These are phyloP conservation scores for Paramecium octaurelia DNA, from an alignment of 73 alveolate genomes.

Conservation along the genomic window DNA sequence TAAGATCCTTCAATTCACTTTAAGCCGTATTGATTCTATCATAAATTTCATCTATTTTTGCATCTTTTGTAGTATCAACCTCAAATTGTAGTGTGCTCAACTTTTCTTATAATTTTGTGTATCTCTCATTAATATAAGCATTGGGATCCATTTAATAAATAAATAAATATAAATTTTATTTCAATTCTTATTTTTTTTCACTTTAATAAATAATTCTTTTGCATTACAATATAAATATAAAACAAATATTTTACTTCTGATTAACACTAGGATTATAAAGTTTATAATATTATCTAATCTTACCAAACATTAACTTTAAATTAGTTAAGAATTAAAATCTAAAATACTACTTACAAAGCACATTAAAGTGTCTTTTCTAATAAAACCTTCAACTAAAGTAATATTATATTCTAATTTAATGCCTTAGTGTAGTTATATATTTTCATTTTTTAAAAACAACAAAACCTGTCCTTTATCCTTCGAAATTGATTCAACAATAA, in stretches of 20 bases:
- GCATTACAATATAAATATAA: not conserved
- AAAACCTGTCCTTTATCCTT: too few relatives aligned
- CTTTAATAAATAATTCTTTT: not conserved
- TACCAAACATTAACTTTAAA: too few relatives aligned
- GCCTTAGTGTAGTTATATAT: too few relatives aligned
- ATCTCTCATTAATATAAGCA: conserved; percentile 8
- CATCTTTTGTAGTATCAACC: conserved; percentile 37
- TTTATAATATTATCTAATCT: too few relatives aligned
- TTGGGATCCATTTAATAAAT: conserved; percentile 8
- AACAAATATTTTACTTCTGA: too few relatives aligned
- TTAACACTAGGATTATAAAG: not conserved
- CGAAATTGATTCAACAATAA: too few relatives aligned
- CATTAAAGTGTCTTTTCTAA: too few relatives aligned
- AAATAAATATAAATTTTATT: conserved; percentile 24
- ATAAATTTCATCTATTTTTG: conserved; percentile 10
- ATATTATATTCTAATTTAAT: too few relatives aligned
- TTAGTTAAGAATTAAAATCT: too few relatives aligned
- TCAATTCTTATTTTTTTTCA: not conserved
- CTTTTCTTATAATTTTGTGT: not conserved
- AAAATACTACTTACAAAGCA: too few relatives aligned
- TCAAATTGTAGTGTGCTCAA: not conserved
- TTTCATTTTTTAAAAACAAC: too few relatives aligned
- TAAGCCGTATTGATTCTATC: not conserved
- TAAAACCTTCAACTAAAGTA: too few relatives aligned
- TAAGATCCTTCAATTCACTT: not conserved